Evolutionary conservation across 176 grass and related monocot species (phyloP).

Genomic region (Oryza brachyantha): DNA sequence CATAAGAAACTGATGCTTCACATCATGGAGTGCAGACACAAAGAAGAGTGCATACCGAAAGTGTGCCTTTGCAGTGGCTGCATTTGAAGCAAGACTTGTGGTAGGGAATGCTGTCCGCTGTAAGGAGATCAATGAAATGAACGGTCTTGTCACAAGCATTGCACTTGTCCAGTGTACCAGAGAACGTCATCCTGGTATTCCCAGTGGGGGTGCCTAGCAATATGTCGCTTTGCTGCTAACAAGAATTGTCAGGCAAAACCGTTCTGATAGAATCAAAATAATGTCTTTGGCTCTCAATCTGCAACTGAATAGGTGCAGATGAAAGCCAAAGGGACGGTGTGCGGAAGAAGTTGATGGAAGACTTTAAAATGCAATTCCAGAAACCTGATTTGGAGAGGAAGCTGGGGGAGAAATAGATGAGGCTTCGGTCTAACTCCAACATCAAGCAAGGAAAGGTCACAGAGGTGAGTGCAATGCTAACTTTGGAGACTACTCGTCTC

Average conservation of each 20-base stretch:
- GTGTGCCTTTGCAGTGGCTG: conserved; percentile 77
- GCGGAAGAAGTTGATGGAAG: not conserved
- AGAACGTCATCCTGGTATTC: conserved; percentile 61
- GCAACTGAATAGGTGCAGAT: conserved; percentile 28
- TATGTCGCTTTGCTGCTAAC: conserved; percentile 7
- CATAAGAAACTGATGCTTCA: conserved; percentile 16
- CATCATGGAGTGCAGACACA: not conserved
- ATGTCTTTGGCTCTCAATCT: conserved; percentile 30
- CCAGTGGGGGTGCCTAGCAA: conserved; percentile 1
- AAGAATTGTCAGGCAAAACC: conserved; percentile 17
- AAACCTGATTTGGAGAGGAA: conserved; percentile 26
- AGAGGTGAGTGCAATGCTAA: conserved; percentile 24
- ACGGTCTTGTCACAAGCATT: conserved; percentile 72
- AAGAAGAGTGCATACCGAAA: conserved; percentile 40
- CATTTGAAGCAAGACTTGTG: conserved; percentile 93
- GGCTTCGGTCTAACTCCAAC: conserved; percentile 1
- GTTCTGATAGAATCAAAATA: conserved; percentile 18
- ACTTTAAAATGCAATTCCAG: conserved; percentile 32
- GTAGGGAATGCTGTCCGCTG: conserved; percentile 43
- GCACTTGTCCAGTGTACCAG: conserved; percentile 68
- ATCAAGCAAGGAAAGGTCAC: conserved; percentile 24
- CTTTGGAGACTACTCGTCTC: conserved; percentile 5
- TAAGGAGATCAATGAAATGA: conserved; percentile 75
- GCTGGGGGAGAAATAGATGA: not conserved
- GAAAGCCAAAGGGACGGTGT: conserved; percentile 36